Percentiles rank a stretch among this genome's conserved stretches.
Conservation (phyloP, 495 filamentous ascomycete species). For the Podospora conica region DNA sequence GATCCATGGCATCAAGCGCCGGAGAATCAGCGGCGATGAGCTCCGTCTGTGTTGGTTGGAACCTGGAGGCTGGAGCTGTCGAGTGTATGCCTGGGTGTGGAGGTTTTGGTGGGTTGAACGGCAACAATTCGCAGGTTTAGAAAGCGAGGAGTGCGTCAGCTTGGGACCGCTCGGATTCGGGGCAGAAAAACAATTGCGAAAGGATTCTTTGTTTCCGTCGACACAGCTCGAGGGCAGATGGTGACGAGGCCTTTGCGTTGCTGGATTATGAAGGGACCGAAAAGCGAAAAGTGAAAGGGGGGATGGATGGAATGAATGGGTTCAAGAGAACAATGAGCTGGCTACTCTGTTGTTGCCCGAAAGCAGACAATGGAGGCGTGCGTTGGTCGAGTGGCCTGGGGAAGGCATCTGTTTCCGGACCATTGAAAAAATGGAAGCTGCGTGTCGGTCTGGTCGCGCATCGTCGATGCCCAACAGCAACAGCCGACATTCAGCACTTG, state of each 20-base stretch:
- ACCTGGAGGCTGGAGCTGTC: not conserved
- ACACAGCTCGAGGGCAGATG: not conserved
- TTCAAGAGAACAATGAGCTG: not conserved
- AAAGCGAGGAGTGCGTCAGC: not conserved
- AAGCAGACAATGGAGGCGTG: not conserved
- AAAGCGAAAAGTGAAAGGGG: not conserved
- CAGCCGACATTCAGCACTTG: not conserved
- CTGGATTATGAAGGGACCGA: not conserved
- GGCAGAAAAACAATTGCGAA: not conserved
- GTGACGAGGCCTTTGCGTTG: not conserved
- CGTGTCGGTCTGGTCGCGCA: not conserved
- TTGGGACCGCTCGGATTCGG: not conserved
- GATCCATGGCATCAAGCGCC: not conserved
- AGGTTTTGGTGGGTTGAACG: not conserved
- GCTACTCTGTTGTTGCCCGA: not conserved
- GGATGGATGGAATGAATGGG: not conserved
- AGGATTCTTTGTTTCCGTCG: not conserved
- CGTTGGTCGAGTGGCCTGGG: not conserved
- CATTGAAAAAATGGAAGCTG: not conserved
- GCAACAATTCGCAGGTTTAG: not conserved
- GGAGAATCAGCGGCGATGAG: not conserved
- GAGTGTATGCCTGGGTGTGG: not conserved
- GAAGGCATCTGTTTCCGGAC: not conserved
- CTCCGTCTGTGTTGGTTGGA: not conserved
- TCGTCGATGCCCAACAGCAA: not conserved